These are phyloP conservation scores for Knoxia roxburghii DNA, from an alignment of 257 asterid species.

Conservation along the genomic window DNA sequence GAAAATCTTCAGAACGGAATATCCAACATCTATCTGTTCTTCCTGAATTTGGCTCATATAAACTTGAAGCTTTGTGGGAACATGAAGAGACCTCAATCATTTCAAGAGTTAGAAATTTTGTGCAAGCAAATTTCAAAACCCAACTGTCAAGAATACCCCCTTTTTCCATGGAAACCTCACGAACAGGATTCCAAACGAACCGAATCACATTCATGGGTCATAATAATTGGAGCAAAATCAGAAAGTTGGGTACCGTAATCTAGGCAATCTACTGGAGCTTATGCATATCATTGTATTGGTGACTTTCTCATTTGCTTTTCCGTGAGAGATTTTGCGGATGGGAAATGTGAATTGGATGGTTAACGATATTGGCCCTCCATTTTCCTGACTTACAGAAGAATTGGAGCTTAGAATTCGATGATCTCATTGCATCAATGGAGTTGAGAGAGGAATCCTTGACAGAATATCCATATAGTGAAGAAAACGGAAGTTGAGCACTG, in stretches of 20 bases:
- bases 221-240: not conserved
- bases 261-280: not conserved
- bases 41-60: no score
- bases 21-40: no score
- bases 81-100: not conserved
- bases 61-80: not conserved
- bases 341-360: not conserved
- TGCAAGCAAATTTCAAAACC: not conserved
- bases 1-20: no score
- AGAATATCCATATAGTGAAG: no score
- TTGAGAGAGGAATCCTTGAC: no score
- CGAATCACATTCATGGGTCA: not conserved
- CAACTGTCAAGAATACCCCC: no score
- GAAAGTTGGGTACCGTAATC: not conserved
- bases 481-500: no score
- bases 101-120: not conserved
- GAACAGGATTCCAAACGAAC: not conserved
- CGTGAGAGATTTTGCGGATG: no score
- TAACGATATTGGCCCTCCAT: not conserved
- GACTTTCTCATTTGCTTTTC: not conserved
- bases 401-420: no score
- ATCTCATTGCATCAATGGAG: no score
- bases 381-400: not conserved
- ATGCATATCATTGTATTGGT: not conserved
- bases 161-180: not conserved